Conservation (phyloP, 257 asterid genomes). For the Fraxinus anomala region DNA sequence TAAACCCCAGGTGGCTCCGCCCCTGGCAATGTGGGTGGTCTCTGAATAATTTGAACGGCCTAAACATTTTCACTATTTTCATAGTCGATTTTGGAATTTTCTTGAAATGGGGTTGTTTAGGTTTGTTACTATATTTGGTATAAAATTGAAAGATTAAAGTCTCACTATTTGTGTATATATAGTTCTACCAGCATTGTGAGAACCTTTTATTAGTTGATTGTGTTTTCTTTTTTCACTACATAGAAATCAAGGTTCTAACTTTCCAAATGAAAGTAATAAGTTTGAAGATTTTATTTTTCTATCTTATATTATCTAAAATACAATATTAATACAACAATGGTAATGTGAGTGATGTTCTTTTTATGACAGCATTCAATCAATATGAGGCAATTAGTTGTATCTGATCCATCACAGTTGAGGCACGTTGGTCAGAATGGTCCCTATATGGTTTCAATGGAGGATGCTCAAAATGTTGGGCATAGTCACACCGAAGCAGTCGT, state of each 20-base stretch:
- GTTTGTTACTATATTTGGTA: not conserved
- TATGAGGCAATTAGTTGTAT: slow-evolving; percentile 5
- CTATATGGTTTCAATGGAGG: not conserved
- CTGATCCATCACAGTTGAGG: slow-evolving; percentile 5
- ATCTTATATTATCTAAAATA: not conserved
- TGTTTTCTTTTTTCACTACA: not conserved
- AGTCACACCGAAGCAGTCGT: slow-evolving; percentile 1
- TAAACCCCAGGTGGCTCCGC: too few relatives aligned
- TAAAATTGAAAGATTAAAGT: not conserved
- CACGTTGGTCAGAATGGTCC: not conserved
- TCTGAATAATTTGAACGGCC: not conserved
- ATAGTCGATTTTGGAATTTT: not conserved
- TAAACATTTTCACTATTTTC: not conserved
- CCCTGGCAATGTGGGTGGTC: not conserved
- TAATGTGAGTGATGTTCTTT: not conserved
- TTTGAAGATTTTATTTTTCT: slow-evolving; percentile 1
- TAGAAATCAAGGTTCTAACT: not conserved
- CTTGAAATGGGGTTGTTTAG: not conserved
- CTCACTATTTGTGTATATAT: not conserved
- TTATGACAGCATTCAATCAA: not conserved
- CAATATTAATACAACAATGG: not conserved
- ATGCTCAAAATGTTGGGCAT: not conserved
- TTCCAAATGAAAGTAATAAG: not conserved
- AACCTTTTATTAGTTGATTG: not conserved
- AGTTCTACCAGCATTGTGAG: not conserved